Evolutionary conservation across 1,284 basidiomycete species (phyloP), one percentile per base, ranked within the genome.

Genomic region (Naganishia liquefaciens): DNA sequence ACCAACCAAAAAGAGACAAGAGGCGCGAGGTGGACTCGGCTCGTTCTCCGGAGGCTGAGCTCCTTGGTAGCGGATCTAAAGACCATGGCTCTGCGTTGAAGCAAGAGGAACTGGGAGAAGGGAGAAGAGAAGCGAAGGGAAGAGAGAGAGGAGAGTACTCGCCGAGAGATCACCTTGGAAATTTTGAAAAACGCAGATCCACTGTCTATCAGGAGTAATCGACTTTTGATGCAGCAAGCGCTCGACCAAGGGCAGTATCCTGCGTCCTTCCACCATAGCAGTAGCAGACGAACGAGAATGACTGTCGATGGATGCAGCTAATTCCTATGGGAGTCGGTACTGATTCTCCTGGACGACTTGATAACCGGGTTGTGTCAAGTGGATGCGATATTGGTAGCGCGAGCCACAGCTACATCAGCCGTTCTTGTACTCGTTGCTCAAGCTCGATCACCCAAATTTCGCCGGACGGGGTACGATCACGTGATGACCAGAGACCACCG

Each of bases 61-160:
- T 39, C 57, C 37, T 42, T 65, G 51, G 57, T 58, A 65, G 64
- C 49, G 64, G 64, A 65, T 65, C 64, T 65, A 65, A 65, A 58
- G 64, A 65, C 64, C 64, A 42, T 65, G 64, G 64, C 42, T 51
- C 51, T 46, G 33, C 33, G 13, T 37, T 25, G 43, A 17, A 40
- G 44, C 40, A 50, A 54, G 49, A 42, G 23, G 30, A 21, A 13
- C 17, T 19, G 42, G 46, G n/a, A 25, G 46, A 25, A 21, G 27
- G 50, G 21, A 15, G 43, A 44, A 19, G 52, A 37, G 30, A 43
- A 47, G 62, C 44, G 21, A 27, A 40, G 39, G 61, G 40, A 33
- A 46, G 25, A 33, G 40, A 46, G 50, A 25, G 28, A n/a, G n/a
- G n/a, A n/a, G n/a, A n/a, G n/a, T 2, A 40, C 33, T 54, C 42